These are phyloP conservation scores for Xylariaceae sp. DNA, from an alignment of 2,329 filamentous ascomycete species.

Conservation along the genomic window DNA sequence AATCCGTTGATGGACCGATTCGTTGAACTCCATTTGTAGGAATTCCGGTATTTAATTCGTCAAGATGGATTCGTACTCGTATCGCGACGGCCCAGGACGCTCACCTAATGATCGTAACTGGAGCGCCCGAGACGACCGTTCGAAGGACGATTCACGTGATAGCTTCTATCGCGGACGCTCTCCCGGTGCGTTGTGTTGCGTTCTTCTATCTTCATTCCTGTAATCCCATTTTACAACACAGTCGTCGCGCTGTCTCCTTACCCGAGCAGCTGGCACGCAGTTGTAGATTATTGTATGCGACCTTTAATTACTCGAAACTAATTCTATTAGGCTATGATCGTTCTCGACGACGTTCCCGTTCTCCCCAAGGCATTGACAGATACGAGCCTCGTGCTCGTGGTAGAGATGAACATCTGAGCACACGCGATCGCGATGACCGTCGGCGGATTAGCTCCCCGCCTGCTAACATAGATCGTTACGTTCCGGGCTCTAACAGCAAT, in stretches of 20 bases:
- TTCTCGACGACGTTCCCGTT: constrained; percentile 61
- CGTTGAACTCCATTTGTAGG: neutral
- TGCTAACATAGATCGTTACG: constrained; percentile 77
- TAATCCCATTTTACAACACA: constrained; percentile 15
- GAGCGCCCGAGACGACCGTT: constrained; percentile 48
- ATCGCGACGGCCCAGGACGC: constrained; percentile 47
- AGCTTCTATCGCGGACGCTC: constrained; percentile 63
- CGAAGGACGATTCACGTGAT: constrained; percentile 51
- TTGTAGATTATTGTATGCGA: neutral
- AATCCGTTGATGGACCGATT: constrained; percentile 6
- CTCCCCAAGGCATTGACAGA: constrained; percentile 64
- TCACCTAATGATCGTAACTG: constrained; percentile 51
- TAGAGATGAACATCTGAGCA: constrained; percentile 60
- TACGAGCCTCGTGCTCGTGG: constrained; percentile 65
- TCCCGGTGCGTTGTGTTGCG: constrained; percentile 53
- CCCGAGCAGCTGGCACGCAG: neutral
- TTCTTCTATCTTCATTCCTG: constrained; percentile 4
- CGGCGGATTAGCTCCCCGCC: constrained; percentile 58
- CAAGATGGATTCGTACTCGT: constrained; percentile 52
- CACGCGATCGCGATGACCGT: constrained; percentile 50
- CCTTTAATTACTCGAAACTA: constrained; percentile 14
- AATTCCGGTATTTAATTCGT: constrained; percentile 10
- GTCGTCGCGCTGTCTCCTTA: neutral
- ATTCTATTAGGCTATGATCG: constrained; percentile 49
- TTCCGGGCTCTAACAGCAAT: constrained; percentile 62